A percentile compares a stretch with the other conserved stretches of the same genome.
Evolutionary conservation across 2,329 filamentous ascomycete genomes (phyloP).

Genomic region (Trichoderma brevicompactum): DNA sequence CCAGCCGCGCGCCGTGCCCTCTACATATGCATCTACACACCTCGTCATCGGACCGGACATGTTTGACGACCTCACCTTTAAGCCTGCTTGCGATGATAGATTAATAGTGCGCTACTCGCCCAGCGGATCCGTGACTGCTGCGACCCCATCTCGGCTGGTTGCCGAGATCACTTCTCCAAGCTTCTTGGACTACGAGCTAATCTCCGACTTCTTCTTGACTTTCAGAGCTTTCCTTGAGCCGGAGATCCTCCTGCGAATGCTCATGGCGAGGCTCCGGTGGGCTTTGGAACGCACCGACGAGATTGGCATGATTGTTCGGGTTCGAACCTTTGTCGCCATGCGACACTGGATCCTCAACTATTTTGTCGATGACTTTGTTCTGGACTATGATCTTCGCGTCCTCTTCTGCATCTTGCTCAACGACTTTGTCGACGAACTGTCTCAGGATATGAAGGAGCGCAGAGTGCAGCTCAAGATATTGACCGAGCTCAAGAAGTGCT

Average conservation of each 20-base stretch:
- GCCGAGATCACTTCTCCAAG: slow-evolving; percentile 95
- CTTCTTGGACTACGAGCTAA: slow-evolving; percentile 93
- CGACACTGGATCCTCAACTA: slow-evolving; percentile 99
- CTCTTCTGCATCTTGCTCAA: slow-evolving; percentile 85
- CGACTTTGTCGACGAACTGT: slow-evolving; percentile 61
- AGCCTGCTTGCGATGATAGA: slow-evolving; percentile 77
- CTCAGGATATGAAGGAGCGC: slow-evolving; percentile 47
- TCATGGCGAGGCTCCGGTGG: slow-evolving; percentile 86
- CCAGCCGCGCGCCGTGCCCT: slow-evolving; percentile 48
- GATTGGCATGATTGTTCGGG: slow-evolving; percentile 88
- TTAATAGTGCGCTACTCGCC: slow-evolving; percentile 81
- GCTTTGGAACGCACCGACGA: slow-evolving; percentile 80
- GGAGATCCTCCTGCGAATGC: slow-evolving; percentile 76
- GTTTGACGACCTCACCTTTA: slow-evolving; percentile 79
- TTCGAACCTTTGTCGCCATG: slow-evolving; percentile 91
- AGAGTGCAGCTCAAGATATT: slow-evolving; percentile 79
- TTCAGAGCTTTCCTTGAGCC: slow-evolving; percentile 85
- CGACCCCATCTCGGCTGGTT: slow-evolving; percentile 86
- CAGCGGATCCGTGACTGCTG: slow-evolving; percentile 78
- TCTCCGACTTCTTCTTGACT: slow-evolving; percentile 97
- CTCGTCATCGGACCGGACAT: slow-evolving; percentile 70
- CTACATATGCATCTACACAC: slow-evolving; percentile 55
- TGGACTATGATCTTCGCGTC: slow-evolving; percentile 72
- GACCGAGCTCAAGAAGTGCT: slow-evolving; percentile 94
- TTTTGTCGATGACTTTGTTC: slow-evolving; percentile 90